Evolutionary conservation across 2,329 filamentous ascomycete genomes (phyloP), one percentile per base, ranked within the genome.

Genomic region (Botryotinia narcissicola): DNA sequence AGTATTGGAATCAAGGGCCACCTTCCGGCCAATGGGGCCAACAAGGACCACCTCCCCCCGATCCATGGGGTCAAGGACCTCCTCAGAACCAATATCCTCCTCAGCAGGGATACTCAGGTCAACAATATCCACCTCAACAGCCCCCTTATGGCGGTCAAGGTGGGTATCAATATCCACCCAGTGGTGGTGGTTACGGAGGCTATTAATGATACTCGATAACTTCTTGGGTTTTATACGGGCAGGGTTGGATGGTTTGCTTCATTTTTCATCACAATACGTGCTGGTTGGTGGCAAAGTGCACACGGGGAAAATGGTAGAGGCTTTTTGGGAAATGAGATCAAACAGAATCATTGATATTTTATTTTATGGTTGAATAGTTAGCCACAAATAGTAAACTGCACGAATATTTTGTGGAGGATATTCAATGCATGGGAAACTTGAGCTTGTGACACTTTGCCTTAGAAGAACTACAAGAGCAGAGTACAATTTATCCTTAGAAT

Each of bases 111-210:
- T 70, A 70, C 42, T 54, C n/a, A 9, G 29, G 29, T 29, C 51
- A 59, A 29, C 46, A 70, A 44, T 77, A 75, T 59, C 76, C 73
- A 2, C 72, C 75, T 37, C 75, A 77, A 22, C 77, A 77, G 59
- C 74, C 75, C 29, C 75, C 75, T 46, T 75, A 76, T 72, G 74
- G 73, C 35, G 70, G 72, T 2, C 62, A 66, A 48, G 63, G 70
- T 57, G 64, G 64, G 14, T 63, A 72, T 66, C 62, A 72, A 46
- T 57, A 66, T 25, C 70, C 70, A 42, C 37, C 35, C 12, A 25
- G 48, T 59, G 62, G 71, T 61, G 40, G 62, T 59, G 71, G 62
- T 25, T 69, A 72, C 48, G 61, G 71, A 32, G 40, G 68, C 32
- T 70, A 46, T n/a, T 70, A 61, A n/a, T 5, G 20, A 14, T 20